Evolutionary conservation across 176 grass and related monocot genomes (phyloP), one percentile per base, ranked within the genome.

Genomic region (Ampelocalamus luodianensis): DNA sequence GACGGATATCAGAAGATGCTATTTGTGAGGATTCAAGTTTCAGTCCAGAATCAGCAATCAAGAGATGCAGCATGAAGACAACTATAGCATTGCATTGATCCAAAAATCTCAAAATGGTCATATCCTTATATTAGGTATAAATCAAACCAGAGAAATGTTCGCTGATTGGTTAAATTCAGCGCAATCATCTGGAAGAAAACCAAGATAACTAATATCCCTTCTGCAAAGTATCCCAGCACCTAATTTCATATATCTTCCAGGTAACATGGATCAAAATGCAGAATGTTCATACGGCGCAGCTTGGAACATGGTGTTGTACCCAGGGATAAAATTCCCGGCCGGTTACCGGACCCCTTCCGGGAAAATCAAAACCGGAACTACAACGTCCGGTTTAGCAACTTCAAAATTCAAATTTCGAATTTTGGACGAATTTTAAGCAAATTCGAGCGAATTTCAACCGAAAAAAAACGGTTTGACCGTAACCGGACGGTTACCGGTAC

Each of bases 61-160:
- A 69, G 79, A 62, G 46, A 73, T 79, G 58, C 20, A 89, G 40
- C 24, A 73, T 38, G 18, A 46, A 49, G 74, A 84, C 3, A 66
- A 15, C 24, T 37, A 68, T 61, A 61, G 44, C 42, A 68, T 49
- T 37, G 27, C 49, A 69, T 73, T 44, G 10, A 72, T 82, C 14
- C 32, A 75, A 46, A 74, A 75, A 81, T 70, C 18, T 76, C 48
- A 81, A 71, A 62, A 81, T 77, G 51, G 12, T 10, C 34, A 20
- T 8, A 16, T 3, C 34, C 32, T 10, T 45, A n/a, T 36, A 79
- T 79, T 55, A 56, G 2, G 36, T 54, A 53, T 50, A 80, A 11
- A 66, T 55, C 2, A 50, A 64, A 53, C 27, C 15, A 59, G 18
- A 12, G 24, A 60, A 74, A 50, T 60, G 68, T 37, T 48, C 38